phyloP scores from a whole-genome alignment of 345 rosid species.

The Citrus medica region DNA sequence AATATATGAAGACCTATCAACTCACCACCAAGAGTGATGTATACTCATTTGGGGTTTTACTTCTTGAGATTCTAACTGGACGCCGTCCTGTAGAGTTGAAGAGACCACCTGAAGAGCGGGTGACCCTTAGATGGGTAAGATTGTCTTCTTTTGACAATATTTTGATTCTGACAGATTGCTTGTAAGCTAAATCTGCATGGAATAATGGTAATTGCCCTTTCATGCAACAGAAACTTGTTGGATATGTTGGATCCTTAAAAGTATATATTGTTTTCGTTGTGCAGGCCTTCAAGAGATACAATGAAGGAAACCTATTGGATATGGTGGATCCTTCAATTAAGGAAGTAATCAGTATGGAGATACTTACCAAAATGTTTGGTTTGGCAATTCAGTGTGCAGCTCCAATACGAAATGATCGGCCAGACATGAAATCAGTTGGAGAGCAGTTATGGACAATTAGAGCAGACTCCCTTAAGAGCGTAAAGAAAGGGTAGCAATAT shows the following conservation, averaged over 20 bases:
- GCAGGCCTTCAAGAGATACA: slow-evolving; percentile 75
- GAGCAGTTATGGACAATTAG: slow-evolving; percentile 91
- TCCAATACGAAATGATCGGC: slow-evolving; percentile 67
- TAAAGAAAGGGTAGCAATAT: slow-evolving; percentile 16
- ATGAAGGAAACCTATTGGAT: slow-evolving; percentile 50
- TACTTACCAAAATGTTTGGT: slow-evolving; percentile 57
- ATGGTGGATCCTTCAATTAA: slow-evolving; percentile 66
- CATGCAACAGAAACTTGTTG: background rate
- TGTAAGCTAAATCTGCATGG: background rate
- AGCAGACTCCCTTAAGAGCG: slow-evolving; percentile 58
- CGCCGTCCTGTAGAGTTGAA: slow-evolving; percentile 87
- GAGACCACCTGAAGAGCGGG: slow-evolving; percentile 56
- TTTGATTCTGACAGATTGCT: background rate
- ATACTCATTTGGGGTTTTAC: slow-evolving; percentile 85
- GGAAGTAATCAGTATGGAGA: slow-evolving; percentile 43
- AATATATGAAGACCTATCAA: slow-evolving; percentile 90
- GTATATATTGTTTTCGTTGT: slow-evolving; percentile 3
- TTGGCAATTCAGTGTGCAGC: slow-evolving; percentile 93
- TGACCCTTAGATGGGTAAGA: slow-evolving; percentile 90
- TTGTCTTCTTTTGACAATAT: slow-evolving; percentile 5
- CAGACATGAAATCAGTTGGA: slow-evolving; percentile 78
- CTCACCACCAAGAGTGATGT: slow-evolving; percentile 94
- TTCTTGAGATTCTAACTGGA: slow-evolving; percentile 79
- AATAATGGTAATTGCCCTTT: background rate
- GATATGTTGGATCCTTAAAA: background rate